Evolutionary conservation across 2,329 filamentous ascomycete species (phyloP).

Genomic region (Talaromyces sp.): DNA sequence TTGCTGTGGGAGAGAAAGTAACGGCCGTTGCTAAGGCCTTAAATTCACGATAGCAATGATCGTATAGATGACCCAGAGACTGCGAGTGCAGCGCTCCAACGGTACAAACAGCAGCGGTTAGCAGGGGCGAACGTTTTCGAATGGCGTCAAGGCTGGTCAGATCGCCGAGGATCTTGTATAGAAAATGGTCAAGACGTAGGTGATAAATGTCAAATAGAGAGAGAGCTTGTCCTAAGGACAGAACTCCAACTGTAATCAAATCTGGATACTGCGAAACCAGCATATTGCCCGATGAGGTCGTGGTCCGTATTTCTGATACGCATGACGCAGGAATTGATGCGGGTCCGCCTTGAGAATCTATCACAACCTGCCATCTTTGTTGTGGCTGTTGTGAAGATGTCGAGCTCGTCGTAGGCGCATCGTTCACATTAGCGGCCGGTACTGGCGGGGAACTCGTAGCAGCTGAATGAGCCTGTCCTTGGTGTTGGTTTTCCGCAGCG

Average conservation of each 20-base stretch:
- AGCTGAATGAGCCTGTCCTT: background rate
- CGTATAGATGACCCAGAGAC: slow-evolving; percentile 28
- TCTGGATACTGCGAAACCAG: slow-evolving; percentile 28
- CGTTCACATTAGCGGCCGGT: background rate
- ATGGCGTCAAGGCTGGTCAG: slow-evolving; percentile 40
- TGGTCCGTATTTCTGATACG: slow-evolving; percentile 21
- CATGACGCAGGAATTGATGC: slow-evolving; percentile 21
- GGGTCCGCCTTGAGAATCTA: slow-evolving; percentile 38
- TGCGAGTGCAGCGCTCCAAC: slow-evolving; percentile 46
- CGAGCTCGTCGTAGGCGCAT: slow-evolving; percentile 9
- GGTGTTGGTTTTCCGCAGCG: slow-evolving; percentile 19
- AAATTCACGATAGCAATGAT: slow-evolving; percentile 43
- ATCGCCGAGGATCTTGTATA: slow-evolving; percentile 43
- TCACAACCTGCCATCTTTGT: slow-evolving; percentile 36
- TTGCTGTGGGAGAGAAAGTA: slow-evolving; percentile 45
- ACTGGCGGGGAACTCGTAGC: background rate
- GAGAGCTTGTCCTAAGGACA: slow-evolving; percentile 44
- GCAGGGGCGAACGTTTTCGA: slow-evolving; percentile 39
- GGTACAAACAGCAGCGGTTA: slow-evolving; percentile 46
- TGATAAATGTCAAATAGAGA: slow-evolving; percentile 43
- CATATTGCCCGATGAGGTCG: slow-evolving; percentile 11
- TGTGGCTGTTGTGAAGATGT: slow-evolving; percentile 22
- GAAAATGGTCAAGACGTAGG: slow-evolving; percentile 46
- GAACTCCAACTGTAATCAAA: slow-evolving; percentile 44
- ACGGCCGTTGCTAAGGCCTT: slow-evolving; percentile 42